Evolutionary conservation across 176 grass and related monocot species (phyloP).

Genomic region (barley (Hordeum vulgare)): DNA sequence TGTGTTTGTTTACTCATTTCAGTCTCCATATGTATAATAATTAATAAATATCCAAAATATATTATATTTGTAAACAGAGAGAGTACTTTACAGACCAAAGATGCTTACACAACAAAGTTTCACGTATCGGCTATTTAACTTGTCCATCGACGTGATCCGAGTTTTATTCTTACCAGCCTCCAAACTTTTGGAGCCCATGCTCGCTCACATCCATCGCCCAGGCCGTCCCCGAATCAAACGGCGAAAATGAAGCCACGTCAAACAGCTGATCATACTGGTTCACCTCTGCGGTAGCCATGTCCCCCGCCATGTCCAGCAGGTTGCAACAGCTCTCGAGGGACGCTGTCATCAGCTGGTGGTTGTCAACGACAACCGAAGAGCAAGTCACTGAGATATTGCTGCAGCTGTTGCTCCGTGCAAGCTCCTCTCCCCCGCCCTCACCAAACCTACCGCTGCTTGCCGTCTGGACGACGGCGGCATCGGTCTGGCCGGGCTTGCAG

Average conservation of each 20-base stretch:
- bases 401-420: not conserved
- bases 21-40: no score
- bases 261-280: not conserved
- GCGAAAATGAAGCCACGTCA: not conserved
- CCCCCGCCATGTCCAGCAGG: not conserved
- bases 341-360: not conserved
- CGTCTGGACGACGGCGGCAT: not conserved
- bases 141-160: no score
- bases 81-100: no score
- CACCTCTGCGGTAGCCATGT: not conserved
- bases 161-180: not conserved
- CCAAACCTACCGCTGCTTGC: not conserved
- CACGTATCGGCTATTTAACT: no score
- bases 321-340: not conserved
- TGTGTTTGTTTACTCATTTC: no score
- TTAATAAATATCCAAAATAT: no score
- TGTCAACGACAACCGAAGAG: not conserved
- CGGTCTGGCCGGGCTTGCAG: not conserved
- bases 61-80: no score
- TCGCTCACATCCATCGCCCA: not conserved
- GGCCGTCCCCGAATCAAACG: not conserved
- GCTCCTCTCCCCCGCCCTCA: not conserved
- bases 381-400: not conserved
- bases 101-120: no score
- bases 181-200: not conserved